phyloP scores from a whole-genome alignment of 2,329 filamentous ascomycete species.

The Sporothrix humicola region DNA sequence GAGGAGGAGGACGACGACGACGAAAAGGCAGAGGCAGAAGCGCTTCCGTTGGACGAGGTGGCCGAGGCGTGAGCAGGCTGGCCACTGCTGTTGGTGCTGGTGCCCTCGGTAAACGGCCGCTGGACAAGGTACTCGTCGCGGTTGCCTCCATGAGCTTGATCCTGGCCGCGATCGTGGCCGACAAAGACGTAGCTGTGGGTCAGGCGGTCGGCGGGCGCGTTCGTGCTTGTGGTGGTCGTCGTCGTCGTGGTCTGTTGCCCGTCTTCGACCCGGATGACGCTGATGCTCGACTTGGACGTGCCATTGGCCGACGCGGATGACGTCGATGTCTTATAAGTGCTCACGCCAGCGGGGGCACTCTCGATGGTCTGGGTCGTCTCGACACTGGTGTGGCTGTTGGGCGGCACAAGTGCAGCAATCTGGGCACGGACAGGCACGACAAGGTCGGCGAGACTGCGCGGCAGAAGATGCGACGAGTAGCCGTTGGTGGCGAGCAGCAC shows the following conservation, averaged over 20 bases:
- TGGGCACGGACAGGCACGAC: constrained; percentile 80
- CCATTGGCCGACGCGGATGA: constrained; percentile 1
- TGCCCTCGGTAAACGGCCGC: constrained; percentile 51
- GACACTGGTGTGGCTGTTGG: constrained; percentile 42
- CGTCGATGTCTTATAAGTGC: neutral
- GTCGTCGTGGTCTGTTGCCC: constrained; percentile 21
- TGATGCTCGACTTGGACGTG: constrained; percentile 2
- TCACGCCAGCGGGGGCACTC: neutral
- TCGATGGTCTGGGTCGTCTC: neutral
- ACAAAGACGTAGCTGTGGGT: constrained; percentile 69
- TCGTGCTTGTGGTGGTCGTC: constrained; percentile 1
- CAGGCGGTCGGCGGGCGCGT: constrained; percentile 44
- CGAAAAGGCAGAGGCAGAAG: constrained; percentile 42
- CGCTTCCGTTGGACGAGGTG: neutral
- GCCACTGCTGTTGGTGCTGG: neutral
- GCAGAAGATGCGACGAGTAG: constrained; percentile 79
- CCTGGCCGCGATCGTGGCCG: constrained; percentile 44
- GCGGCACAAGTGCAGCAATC: constrained; percentile 69
- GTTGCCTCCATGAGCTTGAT: constrained; percentile 39
- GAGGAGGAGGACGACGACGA: neutral
- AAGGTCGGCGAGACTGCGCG: constrained; percentile 70
- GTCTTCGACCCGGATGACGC: neutral
- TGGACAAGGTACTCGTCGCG: constrained; percentile 77
- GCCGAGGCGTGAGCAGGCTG: neutral
- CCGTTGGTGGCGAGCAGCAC: constrained; percentile 83